phyloP scores from a whole-genome alignment of 2,329 filamentous ascomycete genomes.

The Trichoderma sp. region DNA sequence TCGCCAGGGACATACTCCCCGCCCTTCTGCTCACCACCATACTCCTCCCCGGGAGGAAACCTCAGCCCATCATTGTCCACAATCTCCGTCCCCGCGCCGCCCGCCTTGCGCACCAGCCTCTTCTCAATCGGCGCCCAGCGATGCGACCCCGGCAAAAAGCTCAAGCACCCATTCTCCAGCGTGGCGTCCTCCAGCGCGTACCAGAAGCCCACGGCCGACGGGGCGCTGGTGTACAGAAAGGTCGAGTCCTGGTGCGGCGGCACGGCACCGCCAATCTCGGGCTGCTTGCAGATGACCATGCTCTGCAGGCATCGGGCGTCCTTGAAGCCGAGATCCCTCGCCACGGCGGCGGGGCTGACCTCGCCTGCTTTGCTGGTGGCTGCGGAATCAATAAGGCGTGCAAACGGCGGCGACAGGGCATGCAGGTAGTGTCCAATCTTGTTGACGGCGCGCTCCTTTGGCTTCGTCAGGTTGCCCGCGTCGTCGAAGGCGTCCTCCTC shows the following conservation, averaged over 20 bases:
- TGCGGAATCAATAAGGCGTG: conserved; percentile 58
- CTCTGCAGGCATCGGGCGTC: conserved; percentile 84
- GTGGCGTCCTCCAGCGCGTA: conserved; percentile 94
- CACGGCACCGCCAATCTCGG: conserved; percentile 90
- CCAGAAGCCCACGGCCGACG: conserved; percentile 93
- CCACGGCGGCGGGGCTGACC: conserved; percentile 63
- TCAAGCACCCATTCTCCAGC: conserved; percentile 82
- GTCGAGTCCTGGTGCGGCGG: conserved; percentile 90
- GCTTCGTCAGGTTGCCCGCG: conserved; percentile 68
- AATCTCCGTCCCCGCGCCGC: conserved; percentile 66
- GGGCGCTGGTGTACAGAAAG: conserved; percentile 88
- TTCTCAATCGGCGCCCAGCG: conserved; percentile 69
- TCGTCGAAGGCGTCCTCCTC: conserved; percentile 86
- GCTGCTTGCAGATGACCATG: conserved; percentile 99
- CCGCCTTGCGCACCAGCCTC: conserved; percentile 72
- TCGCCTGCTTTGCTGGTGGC: conserved; percentile 37
- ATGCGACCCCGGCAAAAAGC: conserved; percentile 83
- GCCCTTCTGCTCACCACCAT: conserved; percentile 49
- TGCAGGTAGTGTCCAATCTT: conserved; percentile 84
- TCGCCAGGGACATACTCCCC: conserved; percentile 75
- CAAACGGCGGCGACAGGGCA: conserved; percentile 68
- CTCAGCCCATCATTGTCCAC: conserved; percentile 66
- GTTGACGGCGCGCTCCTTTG: conserved; percentile 86
- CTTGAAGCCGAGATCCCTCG: conserved; percentile 69
- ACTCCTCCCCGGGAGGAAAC: conserved; percentile 62